Evolutionary conservation across 768 basidiomycete genomes (phyloP).

Genomic region (Pulveroboletus sp.): DNA sequence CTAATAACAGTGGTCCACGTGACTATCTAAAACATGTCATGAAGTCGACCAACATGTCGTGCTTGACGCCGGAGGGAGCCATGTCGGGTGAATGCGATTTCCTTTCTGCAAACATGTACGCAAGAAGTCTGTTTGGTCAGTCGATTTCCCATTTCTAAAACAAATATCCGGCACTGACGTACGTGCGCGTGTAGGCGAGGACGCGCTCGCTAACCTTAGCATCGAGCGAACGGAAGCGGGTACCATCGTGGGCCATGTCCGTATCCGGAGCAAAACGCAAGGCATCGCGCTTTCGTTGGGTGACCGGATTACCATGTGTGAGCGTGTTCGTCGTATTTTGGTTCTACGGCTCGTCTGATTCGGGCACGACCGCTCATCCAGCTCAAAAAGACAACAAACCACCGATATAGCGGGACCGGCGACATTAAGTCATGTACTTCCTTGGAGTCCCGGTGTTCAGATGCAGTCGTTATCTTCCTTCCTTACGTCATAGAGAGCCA

Average conservation of each 20-base stretch:
- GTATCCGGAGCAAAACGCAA: slow-evolving; percentile 96
- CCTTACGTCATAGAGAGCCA: not conserved
- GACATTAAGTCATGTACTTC: not conserved
- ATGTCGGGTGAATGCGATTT: slow-evolving; percentile 96
- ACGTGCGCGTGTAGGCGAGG: slow-evolving; percentile 64
- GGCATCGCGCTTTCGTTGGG: slow-evolving; percentile 93
- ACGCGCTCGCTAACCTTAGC: slow-evolving; percentile 91
- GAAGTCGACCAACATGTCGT: slow-evolving; percentile 97
- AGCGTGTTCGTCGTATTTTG: slow-evolving; percentile 6
- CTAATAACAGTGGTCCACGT: slow-evolving; percentile 63
- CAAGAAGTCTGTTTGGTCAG: slow-evolving; percentile 87
- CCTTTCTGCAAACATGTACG: slow-evolving; percentile 95
- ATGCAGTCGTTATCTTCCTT: not conserved
- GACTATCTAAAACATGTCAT: slow-evolving; percentile 92
- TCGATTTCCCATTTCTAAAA: slow-evolving; percentile 6
- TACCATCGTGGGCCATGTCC: slow-evolving; percentile 85
- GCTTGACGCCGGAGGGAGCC: slow-evolving; percentile 83
- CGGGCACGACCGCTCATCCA: slow-evolving; percentile 4
- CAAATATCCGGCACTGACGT: not conserved
- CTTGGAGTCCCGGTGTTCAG: not conserved
- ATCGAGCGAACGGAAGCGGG: slow-evolving; percentile 84
- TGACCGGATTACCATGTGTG: slow-evolving; percentile 75
- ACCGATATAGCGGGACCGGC: slow-evolving; percentile 6
- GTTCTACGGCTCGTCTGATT: not conserved
- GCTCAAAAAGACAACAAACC: slow-evolving; percentile 44